Percentiles rank a stretch among this genome's conserved stretches.
Evolutionary conservation across 805 yeast species (phyloP).

Genomic region (Suhomyces tanzawaensis): DNA sequence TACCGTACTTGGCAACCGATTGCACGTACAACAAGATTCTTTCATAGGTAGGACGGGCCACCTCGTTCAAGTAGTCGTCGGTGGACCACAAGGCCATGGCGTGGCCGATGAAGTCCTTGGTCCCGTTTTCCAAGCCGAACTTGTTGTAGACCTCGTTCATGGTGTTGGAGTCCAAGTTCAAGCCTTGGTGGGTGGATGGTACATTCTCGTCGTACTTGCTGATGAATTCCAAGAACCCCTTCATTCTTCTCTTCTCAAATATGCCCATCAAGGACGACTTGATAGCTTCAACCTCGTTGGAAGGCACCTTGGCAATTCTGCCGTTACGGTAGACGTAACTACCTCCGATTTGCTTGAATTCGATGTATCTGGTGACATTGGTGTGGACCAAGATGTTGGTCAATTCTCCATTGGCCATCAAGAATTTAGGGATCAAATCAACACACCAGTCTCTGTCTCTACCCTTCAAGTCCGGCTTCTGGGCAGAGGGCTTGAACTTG

Average conservation of each 20-base stretch:
- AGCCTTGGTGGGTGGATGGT: slow-evolving; percentile 75
- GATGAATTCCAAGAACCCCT: slow-evolving; percentile 85
- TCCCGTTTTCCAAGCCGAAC: slow-evolving; percentile 88
- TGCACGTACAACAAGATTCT: slow-evolving; percentile 82
- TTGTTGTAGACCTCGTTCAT: slow-evolving; percentile 89
- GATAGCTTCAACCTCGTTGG: slow-evolving; percentile 88
- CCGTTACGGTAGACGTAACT: slow-evolving; percentile 91
- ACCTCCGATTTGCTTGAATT: slow-evolving; percentile 95
- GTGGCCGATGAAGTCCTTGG: slow-evolving; percentile 95
- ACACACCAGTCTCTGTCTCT: slow-evolving; percentile 98
- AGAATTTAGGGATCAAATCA: slow-evolving; percentile 92
- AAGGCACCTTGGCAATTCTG: slow-evolving; percentile 90
- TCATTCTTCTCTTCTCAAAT: slow-evolving; percentile 94
- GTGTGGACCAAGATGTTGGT: slow-evolving; percentile 95
- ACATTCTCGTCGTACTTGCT: slow-evolving; percentile 79
- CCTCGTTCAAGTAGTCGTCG: slow-evolving; percentile 83
- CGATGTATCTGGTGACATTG: slow-evolving; percentile 92
- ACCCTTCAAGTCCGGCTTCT: slow-evolving; percentile 72
- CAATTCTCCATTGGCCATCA: slow-evolving; percentile 97
- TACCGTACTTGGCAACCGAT: slow-evolving; percentile 92
- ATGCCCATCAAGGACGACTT: slow-evolving; percentile 91
- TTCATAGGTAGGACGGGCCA: slow-evolving; percentile 89
- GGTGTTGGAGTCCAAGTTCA: slow-evolving; percentile 81
- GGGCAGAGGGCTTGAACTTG: slow-evolving; percentile 79
- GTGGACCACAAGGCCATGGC: slow-evolving; percentile 97